Conservation (phyloP, 805 yeast species). For the Dipodascus albidus region DNA sequence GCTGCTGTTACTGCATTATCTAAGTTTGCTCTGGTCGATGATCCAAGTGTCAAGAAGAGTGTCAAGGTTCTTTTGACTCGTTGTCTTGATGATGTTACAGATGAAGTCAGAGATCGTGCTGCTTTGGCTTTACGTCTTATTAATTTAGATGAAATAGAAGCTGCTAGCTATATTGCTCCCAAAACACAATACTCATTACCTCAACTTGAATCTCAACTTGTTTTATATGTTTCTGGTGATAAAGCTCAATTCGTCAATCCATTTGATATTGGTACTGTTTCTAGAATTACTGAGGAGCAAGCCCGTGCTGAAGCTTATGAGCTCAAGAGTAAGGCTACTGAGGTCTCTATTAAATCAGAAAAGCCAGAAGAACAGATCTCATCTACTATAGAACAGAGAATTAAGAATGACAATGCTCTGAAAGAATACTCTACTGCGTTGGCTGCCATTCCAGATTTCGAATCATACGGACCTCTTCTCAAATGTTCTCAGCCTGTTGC, state of each 20-base stretch:
- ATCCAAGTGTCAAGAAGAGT: slow-evolving; percentile 52
- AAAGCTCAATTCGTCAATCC: slow-evolving; percentile 37
- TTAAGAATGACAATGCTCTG: slow-evolving; percentile 13
- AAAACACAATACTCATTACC: slow-evolving; percentile 60
- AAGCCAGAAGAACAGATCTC: slow-evolving; percentile 27
- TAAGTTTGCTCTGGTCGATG: slow-evolving; percentile 72
- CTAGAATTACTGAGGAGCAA: slow-evolving; percentile 32
- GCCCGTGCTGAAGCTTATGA: slow-evolving; percentile 24
- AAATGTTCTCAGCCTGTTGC: slow-evolving; percentile 55
- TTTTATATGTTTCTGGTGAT: slow-evolving; percentile 49
- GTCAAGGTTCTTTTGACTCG: slow-evolving; percentile 68
- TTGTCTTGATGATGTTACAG: slow-evolving; percentile 81
- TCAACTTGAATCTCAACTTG: slow-evolving; percentile 66
- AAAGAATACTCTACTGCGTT: slow-evolving; percentile 53
- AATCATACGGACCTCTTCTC: slow-evolving; percentile 59
- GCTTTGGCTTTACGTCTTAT: slow-evolving; percentile 69
- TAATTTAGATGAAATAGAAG: slow-evolving; percentile 28
- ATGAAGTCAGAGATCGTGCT: slow-evolving; percentile 97
- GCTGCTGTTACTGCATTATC: slow-evolving; percentile 91
- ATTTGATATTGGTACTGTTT: slow-evolving; percentile 63
- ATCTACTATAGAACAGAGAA: slow-evolving; percentile 14
- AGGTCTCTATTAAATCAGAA: slow-evolving; percentile 48
- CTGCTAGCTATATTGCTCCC: slow-evolving; percentile 47
- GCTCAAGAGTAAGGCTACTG: slow-evolving; percentile 40
- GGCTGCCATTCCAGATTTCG: slow-evolving; percentile 59